phyloP scores from a whole-genome alignment of 345 rosid species.

The Isatis tinctoria region DNA sequence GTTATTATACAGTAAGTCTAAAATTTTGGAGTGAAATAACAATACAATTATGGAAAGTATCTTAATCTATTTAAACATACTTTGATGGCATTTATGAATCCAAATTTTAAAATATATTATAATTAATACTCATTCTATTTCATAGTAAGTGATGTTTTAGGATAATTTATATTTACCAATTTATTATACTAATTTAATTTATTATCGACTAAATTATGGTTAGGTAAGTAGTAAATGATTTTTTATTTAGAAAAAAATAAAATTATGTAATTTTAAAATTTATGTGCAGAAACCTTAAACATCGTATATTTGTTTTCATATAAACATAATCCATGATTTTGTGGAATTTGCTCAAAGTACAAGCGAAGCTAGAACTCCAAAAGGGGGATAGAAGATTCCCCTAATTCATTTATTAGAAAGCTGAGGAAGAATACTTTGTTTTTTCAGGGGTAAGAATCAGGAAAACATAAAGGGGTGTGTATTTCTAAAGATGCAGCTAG shows the following conservation, averaged over 20 bases:
- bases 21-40: background rate
- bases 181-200: too few species aligned
- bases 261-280: too few species aligned
- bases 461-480: background rate
- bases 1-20: too few species aligned
- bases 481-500: background rate
- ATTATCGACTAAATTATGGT: too few species aligned
- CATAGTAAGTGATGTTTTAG: too few species aligned
- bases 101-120: background rate
- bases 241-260: too few species aligned
- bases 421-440: too few species aligned
- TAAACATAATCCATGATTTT: slow-evolving; percentile 3
- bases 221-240: too few species aligned
- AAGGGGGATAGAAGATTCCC: background rate
- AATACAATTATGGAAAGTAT: background rate
- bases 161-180: too few species aligned
- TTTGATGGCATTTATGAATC: background rate
- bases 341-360: slow-evolving; percentile 13
- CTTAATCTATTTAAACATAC: background rate
- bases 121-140: too few species aligned
- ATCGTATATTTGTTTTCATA: background rate
- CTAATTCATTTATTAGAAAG: background rate
- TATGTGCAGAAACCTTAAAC: too few species aligned
- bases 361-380: slow-evolving; percentile 11
- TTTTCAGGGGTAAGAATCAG: background rate